Evolutionary conservation across 768 basidiomycete species (phyloP), one percentile per base, ranked within the genome.

Genomic region (Psilocybe sp.): DNA sequence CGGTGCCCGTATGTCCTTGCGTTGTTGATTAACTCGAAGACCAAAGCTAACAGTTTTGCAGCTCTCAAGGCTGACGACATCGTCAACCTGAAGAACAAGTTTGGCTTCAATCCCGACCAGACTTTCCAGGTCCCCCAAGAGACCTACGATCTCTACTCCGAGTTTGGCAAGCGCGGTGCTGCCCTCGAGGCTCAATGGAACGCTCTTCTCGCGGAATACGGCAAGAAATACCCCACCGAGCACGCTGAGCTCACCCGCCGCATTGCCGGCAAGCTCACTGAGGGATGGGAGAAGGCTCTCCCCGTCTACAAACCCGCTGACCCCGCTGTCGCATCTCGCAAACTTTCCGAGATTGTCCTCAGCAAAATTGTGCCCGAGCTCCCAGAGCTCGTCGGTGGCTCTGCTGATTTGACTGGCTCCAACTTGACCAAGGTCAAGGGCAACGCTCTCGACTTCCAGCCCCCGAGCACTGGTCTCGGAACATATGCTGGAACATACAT

Each of bases 1-100:
- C 69, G 94, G 95, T 58, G 67, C 92, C 69, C 92, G 90, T 94
- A 64, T 63, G 92, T 83, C 42, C n/a, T 31, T 20, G 23, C 48
- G 9, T 33, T 33, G 14, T 14, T 34, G 4, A 11, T 37, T 35
- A 19, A 36, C 32, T 16, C n/a, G 47, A 16, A 47, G 48, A 52
- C n/a, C n/a, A n/a, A n/a, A n/a, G n/a, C n/a, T n/a, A n/a, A n/a
- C n/a, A n/a, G n/a, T n/a, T 34, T 11, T 51, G 35, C 59, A 92
- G 92, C 95, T 43, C 80, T 97, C 60, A 96, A 96, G 80, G 79
- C 88, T 16, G 95, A 97, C 63, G 95, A 98, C 63, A 89, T 95
- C 46, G 77, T 73, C 51, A 67, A 84, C 49, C 71, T 97, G 54
- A 98, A 98, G 80, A 72, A 75, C 62, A 90, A 87, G 71, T 89